phyloP scores from a whole-genome alignment of 2,329 filamentous ascomycete species.

The Neofusicoccum kwambonambiense region DNA sequence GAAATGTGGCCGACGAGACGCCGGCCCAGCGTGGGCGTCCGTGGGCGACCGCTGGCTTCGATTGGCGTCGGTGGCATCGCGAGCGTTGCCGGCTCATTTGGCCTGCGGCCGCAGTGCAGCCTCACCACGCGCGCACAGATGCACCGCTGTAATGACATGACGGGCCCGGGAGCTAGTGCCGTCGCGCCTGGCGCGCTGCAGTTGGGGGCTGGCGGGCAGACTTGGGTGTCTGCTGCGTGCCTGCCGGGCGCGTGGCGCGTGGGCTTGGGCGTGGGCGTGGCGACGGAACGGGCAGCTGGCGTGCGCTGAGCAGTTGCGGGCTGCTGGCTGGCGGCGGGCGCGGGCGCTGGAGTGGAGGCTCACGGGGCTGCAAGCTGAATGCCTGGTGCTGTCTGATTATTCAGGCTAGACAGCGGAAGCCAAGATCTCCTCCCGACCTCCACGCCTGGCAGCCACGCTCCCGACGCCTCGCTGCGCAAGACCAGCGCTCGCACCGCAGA shows the following conservation, averaged over 20 bases:
- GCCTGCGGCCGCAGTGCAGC: neutral
- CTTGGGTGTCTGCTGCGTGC: neutral
- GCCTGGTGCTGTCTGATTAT: neutral
- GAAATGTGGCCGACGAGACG: neutral
- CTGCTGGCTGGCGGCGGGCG: neutral
- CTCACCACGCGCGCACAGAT: conserved; percentile 10
- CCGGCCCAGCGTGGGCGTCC: neutral
- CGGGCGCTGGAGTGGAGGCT: neutral
- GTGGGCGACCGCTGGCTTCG: neutral
- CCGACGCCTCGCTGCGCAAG: conserved; percentile 1
- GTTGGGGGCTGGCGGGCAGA: neutral
- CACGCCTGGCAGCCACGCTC: conserved; percentile 6
- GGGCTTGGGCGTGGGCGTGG: neutral
- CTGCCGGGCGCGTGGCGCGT: neutral
- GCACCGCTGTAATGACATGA: conserved; percentile 4
- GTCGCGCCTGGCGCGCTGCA: neutral
- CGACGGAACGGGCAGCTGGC: neutral
- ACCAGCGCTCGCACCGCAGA: neutral
- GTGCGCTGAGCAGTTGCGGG: neutral
- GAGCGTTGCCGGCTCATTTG: conserved; percentile 2
- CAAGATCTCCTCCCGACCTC: conserved; percentile 7
- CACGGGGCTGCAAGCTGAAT: neutral
- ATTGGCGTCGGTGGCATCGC: neutral
- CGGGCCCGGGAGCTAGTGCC: neutral
- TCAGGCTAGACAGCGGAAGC: conserved; percentile 4